Percentiles rank a stretch among this genome's conserved stretches.
Evolutionary conservation across 495 filamentous ascomycete genomes (phyloP).

Genomic region (Astrothelium subdiscretum): DNA sequence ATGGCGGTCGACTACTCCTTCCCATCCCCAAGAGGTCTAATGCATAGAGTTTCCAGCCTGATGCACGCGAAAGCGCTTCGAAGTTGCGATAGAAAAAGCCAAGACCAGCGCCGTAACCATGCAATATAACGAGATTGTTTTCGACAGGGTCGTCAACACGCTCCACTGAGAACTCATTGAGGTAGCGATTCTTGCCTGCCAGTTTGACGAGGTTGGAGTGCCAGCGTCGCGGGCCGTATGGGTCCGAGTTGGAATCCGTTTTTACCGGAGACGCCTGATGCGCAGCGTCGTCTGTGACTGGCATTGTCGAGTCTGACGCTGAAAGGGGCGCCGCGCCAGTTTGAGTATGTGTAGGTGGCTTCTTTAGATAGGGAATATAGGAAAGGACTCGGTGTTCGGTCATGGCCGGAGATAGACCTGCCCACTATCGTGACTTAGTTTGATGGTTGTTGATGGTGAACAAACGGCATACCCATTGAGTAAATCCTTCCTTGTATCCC

Average conservation of each 20-base stretch:
- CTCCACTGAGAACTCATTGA: slow-evolving; percentile 92
- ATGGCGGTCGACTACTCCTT: slow-evolving; percentile 70
- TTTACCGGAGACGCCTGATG: slow-evolving; percentile 35
- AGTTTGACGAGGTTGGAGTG: slow-evolving; percentile 73
- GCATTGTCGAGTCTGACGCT: slow-evolving; percentile 20
- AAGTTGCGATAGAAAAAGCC: slow-evolving; percentile 99
- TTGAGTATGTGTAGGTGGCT: slow-evolving; percentile 57
- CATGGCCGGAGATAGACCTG: slow-evolving; percentile 61
- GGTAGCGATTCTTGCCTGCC: slow-evolving; percentile 68
- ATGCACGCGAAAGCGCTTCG: slow-evolving; percentile 62
- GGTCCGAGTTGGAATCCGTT: slow-evolving; percentile 52
- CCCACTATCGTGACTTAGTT: slow-evolving; percentile 50
- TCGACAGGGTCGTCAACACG: slow-evolving; percentile 62
- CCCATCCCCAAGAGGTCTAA: slow-evolving; percentile 94
- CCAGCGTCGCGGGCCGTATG: slow-evolving; percentile 78
- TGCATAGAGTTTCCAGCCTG: slow-evolving; percentile 83
- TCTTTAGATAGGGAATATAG: slow-evolving; percentile 72
- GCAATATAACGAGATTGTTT: slow-evolving; percentile 89
- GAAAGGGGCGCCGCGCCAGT: slow-evolving; percentile 45
- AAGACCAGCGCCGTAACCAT: slow-evolving; percentile 90
- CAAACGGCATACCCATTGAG: slow-evolving; percentile 66
- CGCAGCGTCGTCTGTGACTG: slow-evolving; percentile 29
- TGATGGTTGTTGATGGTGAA: neutral
- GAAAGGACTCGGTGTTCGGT: slow-evolving; percentile 87
- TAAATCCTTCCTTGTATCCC: slow-evolving; percentile 80